Evolutionary conservation across 2,329 filamentous ascomycete species (phyloP).

Genomic region (Myriosclerotinia curreyana): DNA sequence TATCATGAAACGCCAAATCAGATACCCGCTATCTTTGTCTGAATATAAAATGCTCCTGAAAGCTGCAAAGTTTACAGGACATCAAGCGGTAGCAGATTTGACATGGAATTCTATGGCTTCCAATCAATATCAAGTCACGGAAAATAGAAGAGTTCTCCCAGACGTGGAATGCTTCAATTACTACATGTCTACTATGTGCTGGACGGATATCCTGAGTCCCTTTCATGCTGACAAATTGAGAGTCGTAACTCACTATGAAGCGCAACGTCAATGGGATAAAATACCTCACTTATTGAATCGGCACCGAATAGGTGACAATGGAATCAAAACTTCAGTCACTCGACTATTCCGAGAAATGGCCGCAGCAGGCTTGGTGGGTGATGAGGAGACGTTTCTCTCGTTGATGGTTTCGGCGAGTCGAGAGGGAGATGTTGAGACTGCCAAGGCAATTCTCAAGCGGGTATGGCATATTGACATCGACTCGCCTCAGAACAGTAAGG

Average conservation of each 20-base stretch:
- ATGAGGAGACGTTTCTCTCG: constrained; percentile 53
- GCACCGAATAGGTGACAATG: constrained; percentile 29
- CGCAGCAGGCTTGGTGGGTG: constrained; percentile 42
- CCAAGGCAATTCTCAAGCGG: constrained; percentile 48
- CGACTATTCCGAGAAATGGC: constrained; percentile 49
- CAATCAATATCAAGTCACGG: constrained; percentile 26
- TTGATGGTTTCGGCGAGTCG: constrained; percentile 52
- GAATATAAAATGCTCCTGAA: constrained; percentile 54
- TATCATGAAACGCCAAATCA: constrained; percentile 42
- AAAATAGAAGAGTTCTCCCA: constrained; percentile 39
- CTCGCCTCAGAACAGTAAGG: constrained; percentile 20
- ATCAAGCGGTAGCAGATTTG: constrained; percentile 43
- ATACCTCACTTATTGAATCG: constrained; percentile 30
- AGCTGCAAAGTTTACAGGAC: constrained; percentile 49
- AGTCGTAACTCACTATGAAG: constrained; percentile 37
- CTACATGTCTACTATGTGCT: constrained; percentile 50
- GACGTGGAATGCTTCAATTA: constrained; percentile 54
- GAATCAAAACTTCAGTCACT: constrained; percentile 28
- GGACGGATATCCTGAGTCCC: constrained; percentile 45
- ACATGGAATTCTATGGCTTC: constrained; percentile 48
- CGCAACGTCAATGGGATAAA: constrained; percentile 27
- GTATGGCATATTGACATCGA: constrained; percentile 50
- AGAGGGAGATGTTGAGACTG: constrained; percentile 49
- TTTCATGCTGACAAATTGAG: constrained; percentile 38
- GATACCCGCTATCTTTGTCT: constrained; percentile 43